Base-by-base conservation (phyloP, 2,329 filamentous ascomycete genomes). In the Sporothrix brasiliensis region DNA sequence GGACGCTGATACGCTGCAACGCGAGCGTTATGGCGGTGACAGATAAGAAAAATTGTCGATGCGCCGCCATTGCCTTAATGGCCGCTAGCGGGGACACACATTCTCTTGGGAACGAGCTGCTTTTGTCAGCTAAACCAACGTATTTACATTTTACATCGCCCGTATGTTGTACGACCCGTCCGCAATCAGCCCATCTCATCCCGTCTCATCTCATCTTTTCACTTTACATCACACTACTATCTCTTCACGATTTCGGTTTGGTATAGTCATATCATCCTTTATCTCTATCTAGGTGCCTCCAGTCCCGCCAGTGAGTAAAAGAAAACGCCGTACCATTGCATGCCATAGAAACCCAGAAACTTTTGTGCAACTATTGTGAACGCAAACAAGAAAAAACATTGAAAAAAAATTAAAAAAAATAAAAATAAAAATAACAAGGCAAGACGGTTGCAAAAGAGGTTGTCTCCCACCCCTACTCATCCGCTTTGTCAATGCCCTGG, bases 401-500 rank as follows among this genome's bases (percentile, higher is more conserved):
- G 2, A 24, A 24, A 24, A 24, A 24, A 24, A n/a, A n/a, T n/a
- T 24, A 24, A 24, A 24, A 1, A 24, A 24, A 24, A 24, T 24
- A 24, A 41, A 13, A 39, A 11, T 9, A 34, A 16, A 34, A 60
- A 65, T 14, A 49, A 14, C 47, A 7, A 19, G 34, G 7, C 5
- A 34, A 34, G 7, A 34, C 34, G 30, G 6, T 34, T 34, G 30
- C 3, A 34, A 5, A 34, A 34, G 3, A 34, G 30, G 6, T 34
- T 4, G 34, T 7, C 6, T 34, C 34, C 34, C 34, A 34, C 3
- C 34, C 1, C 34, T 34, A 50, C 19, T 53, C 54, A 1, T 67
- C 53, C 44, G 14, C 11, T n/a, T 24, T 50, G 30, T 66, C 50
- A 9, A 60, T 44, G 19, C 60, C 67, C 56, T 88, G 87, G 77